Evolutionary conservation across 495 filamentous ascomycete genomes (phyloP), one percentile per base, ranked within the genome.

Genomic region (Elasticomyces elasticus): DNA sequence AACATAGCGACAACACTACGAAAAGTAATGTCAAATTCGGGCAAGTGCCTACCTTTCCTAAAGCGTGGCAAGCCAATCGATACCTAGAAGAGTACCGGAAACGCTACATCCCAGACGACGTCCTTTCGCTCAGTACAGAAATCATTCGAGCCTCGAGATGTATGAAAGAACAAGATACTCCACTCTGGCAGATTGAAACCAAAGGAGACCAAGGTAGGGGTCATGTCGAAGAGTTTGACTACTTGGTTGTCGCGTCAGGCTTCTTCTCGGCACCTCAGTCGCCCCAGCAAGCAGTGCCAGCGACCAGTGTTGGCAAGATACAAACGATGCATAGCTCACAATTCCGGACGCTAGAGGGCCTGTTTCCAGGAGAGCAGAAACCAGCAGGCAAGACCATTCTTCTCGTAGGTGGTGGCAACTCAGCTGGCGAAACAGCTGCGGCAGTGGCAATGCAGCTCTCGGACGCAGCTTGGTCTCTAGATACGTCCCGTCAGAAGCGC

Each of bases 381-480:
- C 10, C 53, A 31, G 22, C 55, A 35, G 66, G 66, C 0, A 74
- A 77, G n/a, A 85, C 83, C 60, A 78, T 94, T 45, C 74, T 90
- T 2, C 76, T 95, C 13, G 75, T 91, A 9, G 89, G 89, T 3
- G 88, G 88, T 1, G 85, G 86, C 52, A 88, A 94, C 77, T 91
- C 85, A 17, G 87, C 86, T 0, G 76, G 81, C 9, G 89, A 94
- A 70, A 79, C 82, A 37, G 86, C 85, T 6, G 80, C 82, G 20
- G 77, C 80, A 3, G 73, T 89, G 30, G 87, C 87, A 13, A 72
- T 82, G 17, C 79, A 85, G 46, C 65, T 88, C 2, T 87, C 85
- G 0, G 79, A 81, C 20, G 69, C 72, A 0, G 61, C 59, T 2
- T 69, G 81, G 56, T 71, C 75, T 0, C 73, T 77, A 1, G 64